Evolutionary conservation across 176 grass and related monocot genomes (phyloP), one percentile per base, ranked within the genome.

Genomic region (Triticum urartu): DNA sequence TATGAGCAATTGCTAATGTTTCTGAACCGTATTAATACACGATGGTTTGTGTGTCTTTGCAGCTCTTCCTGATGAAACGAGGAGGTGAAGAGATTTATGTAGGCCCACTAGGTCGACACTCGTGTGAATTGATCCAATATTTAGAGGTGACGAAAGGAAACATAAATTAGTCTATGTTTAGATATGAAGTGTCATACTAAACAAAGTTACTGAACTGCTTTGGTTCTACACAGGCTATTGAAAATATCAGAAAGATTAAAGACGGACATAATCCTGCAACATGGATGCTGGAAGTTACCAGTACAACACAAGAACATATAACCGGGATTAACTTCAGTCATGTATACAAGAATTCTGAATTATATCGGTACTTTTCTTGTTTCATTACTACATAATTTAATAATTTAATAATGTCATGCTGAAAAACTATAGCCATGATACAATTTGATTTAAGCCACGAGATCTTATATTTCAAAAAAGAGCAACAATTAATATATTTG

Each of bases 261-360:
- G 88, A 97, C 59, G 92, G 92, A 18, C 94, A 97, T 18, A 97
- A 97, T 66, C 94, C 94, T n/a, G 91, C 94, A 26, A 97, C 94
- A 60, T 97, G 94, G 94, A 97, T 97, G 91, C 40, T 97, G 80
- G 92, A 97, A 80, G 89, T 94, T 45, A 89, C 89, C 17, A 79
- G 92, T 67, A 60, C 64, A 50, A n/a, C 89, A 25, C 94, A 92
- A 88, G 94, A 94, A 75, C 88, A 87, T 28, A 81, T 79, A 45
- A 82, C 91, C 65, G 83, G 86, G 12, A 60, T 90, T 25, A 56
- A 79, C 78, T 97, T 94, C 62, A 85, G 35, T 66, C 74, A 97
- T 72, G 42, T 83, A 64, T 97, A 97, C 90, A 86, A 85, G 82
- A 90, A 90, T 68, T 97, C 94, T 33, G 88, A 97, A 70, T 39